A percentile compares a stretch with the other conserved stretches of the same genome.
These are phyloP conservation scores for Rhododendron henanense DNA, from an alignment of 148 eudicot species.

Conservation along the genomic window DNA sequence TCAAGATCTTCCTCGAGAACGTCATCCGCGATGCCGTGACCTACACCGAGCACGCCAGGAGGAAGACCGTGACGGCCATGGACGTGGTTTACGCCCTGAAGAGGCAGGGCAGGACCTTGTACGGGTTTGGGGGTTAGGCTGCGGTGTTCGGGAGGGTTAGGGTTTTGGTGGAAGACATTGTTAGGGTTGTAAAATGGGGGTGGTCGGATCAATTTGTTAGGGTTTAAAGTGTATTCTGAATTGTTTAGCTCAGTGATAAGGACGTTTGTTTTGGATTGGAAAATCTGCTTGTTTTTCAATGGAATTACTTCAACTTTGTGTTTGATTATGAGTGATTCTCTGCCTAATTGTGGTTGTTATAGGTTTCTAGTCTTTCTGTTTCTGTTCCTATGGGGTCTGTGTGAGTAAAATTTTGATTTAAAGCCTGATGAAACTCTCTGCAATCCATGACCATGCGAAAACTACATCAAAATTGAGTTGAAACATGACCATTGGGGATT, in stretches of 20 bases:
- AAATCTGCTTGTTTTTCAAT: neutral
- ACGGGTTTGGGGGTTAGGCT: neutral
- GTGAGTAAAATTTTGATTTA: no score
- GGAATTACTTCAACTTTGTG: neutral
- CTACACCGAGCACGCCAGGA: neutral
- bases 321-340: neutral
- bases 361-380: neutral
- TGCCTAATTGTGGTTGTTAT: neutral
- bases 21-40: neutral
- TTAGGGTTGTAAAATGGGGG: no score
- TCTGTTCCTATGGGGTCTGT: neutral
- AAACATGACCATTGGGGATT: no score
- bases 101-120: neutral
- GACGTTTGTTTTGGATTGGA: neutral
- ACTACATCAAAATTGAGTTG: no score
- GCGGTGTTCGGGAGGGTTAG: neutral
- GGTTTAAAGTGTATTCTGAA: neutral
- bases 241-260: neutral
- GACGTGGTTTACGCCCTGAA: neutral
- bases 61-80: neutral
- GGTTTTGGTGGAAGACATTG: no score
- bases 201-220: no score
- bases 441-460: no score
- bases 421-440: no score
- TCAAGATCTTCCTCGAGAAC: neutral